Conservation (phyloP, 371 early-diverging fungal species). For the Mortierella sp. region DNA sequence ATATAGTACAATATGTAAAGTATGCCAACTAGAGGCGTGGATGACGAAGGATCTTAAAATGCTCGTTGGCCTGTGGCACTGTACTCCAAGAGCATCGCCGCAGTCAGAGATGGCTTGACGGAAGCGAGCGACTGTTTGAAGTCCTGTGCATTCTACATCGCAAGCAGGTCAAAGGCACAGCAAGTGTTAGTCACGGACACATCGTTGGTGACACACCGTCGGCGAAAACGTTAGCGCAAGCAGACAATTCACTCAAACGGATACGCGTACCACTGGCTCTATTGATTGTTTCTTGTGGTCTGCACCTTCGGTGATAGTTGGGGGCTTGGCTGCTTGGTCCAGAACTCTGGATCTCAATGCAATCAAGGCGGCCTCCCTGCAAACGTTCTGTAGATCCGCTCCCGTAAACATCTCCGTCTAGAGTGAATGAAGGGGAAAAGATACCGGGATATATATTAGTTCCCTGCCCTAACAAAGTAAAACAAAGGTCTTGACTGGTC, state of each 20-base stretch:
- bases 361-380: conserved; percentile 96
- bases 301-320: background rate
- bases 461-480: background rate
- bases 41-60: conserved; percentile 15
- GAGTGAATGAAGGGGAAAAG: background rate
- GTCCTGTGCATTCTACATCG: conserved; percentile 29
- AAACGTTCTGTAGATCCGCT: conserved; percentile 96
- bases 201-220: no score
- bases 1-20: conserved; percentile 10
- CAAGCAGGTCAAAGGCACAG: background rate
- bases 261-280: conserved; percentile 30
- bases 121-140: conserved; percentile 33
- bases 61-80: conserved; percentile 23
- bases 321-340: background rate
- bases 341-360: conserved; percentile 69
- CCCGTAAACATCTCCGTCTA: conserved; percentile 94
- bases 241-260: no score
- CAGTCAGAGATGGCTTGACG: conserved; percentile 45
- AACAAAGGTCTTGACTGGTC: no score
- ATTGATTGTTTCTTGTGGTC: background rate
- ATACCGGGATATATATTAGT: background rate
- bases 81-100: conserved; percentile 33
- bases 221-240: no score
- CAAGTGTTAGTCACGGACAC: no score
- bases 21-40: background rate